These are phyloP conservation scores for Scedosporium minutisporum DNA, from an alignment of 2,329 filamentous ascomycete genomes.

Conservation along the genomic window DNA sequence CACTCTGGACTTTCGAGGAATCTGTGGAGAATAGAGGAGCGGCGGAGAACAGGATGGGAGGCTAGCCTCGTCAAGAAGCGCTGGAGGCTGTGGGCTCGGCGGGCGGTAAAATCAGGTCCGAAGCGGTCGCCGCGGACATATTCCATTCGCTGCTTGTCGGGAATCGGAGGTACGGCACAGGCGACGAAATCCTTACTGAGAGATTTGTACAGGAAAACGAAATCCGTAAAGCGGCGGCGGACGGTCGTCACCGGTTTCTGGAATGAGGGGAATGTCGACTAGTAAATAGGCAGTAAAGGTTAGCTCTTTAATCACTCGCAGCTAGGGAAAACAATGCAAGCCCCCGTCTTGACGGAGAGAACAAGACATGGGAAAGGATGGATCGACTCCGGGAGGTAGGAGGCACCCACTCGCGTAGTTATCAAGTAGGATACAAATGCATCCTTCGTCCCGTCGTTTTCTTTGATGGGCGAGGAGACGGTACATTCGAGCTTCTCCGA, in stretches of 20 bases:
- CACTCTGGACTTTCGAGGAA: slow-evolving; percentile 92
- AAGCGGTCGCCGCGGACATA: slow-evolving; percentile 96
- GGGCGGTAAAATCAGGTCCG: slow-evolving; percentile 80
- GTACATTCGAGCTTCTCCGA: slow-evolving; percentile 69
- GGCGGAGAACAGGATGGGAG: slow-evolving; percentile 78
- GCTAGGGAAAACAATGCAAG: neutral
- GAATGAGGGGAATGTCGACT: slow-evolving; percentile 94
- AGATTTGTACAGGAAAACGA: slow-evolving; percentile 90
- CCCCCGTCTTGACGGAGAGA: neutral
- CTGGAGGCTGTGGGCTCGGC: slow-evolving; percentile 81
- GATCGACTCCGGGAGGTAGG: neutral
- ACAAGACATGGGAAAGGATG: neutral
- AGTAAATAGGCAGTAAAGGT: slow-evolving; percentile 7
- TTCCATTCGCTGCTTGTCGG: slow-evolving; percentile 98
- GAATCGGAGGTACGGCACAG: slow-evolving; percentile 85
- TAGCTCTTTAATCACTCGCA: neutral
- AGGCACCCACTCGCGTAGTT: slow-evolving; percentile 62
- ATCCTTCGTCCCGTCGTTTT: slow-evolving; percentile 94
- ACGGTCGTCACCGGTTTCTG: slow-evolving; percentile 70
- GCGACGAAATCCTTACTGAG: slow-evolving; percentile 81
- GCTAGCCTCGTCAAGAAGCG: slow-evolving; percentile 82
- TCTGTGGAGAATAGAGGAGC: slow-evolving; percentile 70
- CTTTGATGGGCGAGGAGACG: slow-evolving; percentile 78
- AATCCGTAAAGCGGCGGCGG: slow-evolving; percentile 92
- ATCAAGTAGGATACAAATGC: slow-evolving; percentile 94